Base-by-base conservation (phyloP, 2,329 filamentous ascomycete species). In the Phoma sp. region DNA sequence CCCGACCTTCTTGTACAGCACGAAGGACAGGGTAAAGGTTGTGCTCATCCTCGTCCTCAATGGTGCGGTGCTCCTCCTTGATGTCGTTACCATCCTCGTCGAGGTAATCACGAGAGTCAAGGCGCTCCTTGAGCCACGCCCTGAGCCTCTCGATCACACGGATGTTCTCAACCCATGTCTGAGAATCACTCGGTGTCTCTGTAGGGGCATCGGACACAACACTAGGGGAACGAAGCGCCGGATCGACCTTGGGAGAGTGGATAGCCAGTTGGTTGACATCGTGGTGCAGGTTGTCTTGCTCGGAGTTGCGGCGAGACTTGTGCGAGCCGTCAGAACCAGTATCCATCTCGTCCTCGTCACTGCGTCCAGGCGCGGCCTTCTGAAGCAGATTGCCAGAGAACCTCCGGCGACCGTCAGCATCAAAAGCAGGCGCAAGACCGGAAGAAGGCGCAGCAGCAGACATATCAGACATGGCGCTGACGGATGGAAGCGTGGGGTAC, bases 401-500 rank as follows among this genome's bases (percentile, higher is more conserved):
- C 44, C 85, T 80, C 47, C 84, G 82, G 51, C 83, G 82, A 52
- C 84, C 82, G 51, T 86, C 83, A 47, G 80, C 77, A 60, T 87
- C 84, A 64, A 85, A 86, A 29, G 82, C 79, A 29, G 82, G 81
- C 29, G 88, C 90, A 13, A 93, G 83, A 22, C 88, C 89, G 11
- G 89, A 86, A 2, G 89, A 80, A 2, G 84, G 83, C 10, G 84
- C 84, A n/a, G 83, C 87, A 33, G 87, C 85, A 36, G 79, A 74
- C 68, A 83, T 79, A 53, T 81, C 80, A 47, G 84, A 84, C 71
- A 88, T 88, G 39, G 87, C 83, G 54, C 83, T 86, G 46, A 90
- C 87, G 40, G 89, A 83, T 11, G 86, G 89, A 29, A 95, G 83
- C 60, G 81, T 90, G 14, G 90, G 90, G 74, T 95, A 95, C 77